Conservation (phyloP, 345 rosid species). For the Aquilaria malaccensis region DNA sequence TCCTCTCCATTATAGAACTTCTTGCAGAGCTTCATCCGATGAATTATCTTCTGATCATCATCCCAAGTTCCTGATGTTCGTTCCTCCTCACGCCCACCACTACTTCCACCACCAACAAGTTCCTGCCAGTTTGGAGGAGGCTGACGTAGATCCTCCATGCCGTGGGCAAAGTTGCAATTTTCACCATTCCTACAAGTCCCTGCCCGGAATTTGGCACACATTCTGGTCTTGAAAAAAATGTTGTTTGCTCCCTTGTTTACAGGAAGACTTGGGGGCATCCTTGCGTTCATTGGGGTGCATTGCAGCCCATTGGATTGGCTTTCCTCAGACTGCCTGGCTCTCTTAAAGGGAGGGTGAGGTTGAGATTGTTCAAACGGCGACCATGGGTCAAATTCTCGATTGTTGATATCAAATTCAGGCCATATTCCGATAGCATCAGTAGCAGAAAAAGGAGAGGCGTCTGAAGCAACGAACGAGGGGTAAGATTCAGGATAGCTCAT, state of each 20-base stretch:
- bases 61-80: slow-evolving; percentile 55
- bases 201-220: slow-evolving; percentile 66
- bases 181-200: slow-evolving; percentile 87
- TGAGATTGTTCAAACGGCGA: slow-evolving; percentile 27
- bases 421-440: slow-evolving; percentile 50
- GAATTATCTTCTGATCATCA: slow-evolving; percentile 86
- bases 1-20: slow-evolving; percentile 88
- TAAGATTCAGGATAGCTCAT: slow-evolving; percentile 57
- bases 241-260: slow-evolving; percentile 54
- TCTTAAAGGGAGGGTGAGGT: slow-evolving; percentile 42
- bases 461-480: slow-evolving; percentile 31
- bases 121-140: slow-evolving; percentile 98
- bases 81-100: slow-evolving; percentile 33
- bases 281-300: slow-evolving; percentile 17
- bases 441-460: slow-evolving; percentile 23
- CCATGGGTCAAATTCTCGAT: slow-evolving; percentile 37
- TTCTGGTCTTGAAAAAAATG: slow-evolving; percentile 84
- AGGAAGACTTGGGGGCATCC: slow-evolving; percentile 28
- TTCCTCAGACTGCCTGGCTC: slow-evolving; percentile 60
- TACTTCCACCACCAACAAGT: slow-evolving; percentile 40
- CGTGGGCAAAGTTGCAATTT: slow-evolving; percentile 90
- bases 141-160: slow-evolving; percentile 77
- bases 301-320: slow-evolving; percentile 20
- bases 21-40: slow-evolving; percentile 94
- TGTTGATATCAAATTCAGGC: slow-evolving; percentile 44